Evolutionary conservation across 768 basidiomycete genomes (phyloP).

Genomic region (Chiua virens): DNA sequence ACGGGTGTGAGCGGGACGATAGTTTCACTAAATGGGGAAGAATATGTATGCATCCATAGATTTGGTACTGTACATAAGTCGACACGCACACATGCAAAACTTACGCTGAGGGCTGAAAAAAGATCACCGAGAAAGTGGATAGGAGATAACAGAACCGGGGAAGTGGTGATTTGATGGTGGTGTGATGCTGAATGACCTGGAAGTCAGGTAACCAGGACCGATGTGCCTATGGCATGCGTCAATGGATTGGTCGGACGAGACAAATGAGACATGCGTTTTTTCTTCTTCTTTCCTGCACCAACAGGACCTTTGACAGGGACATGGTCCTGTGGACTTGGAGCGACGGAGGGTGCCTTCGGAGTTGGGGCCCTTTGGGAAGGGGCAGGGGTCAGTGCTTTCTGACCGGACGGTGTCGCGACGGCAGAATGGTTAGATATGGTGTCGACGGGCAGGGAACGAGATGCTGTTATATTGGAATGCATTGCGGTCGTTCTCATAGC

Average conservation of each 20-base stretch:
- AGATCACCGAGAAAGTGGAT: neutral
- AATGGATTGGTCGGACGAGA: conserved; percentile 1
- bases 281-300: conserved; percentile 68
- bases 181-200: no score
- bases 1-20: conserved; percentile 61
- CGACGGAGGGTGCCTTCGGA: conserved; percentile 33
- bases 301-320: conserved; percentile 44
- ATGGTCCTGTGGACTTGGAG: conserved; percentile 45
- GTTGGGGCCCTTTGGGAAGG: conserved; percentile 32
- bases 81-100: neutral
- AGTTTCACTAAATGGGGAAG: neutral
- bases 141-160: neutral
- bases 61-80: conserved; percentile 2
- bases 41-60: neutral
- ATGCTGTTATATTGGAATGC: conserved; percentile 59
- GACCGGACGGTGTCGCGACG: conserved; percentile 20
- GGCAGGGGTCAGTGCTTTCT: conserved; percentile 35
- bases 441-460: conserved; percentile 34
- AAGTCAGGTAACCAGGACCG: conserved; percentile 21
- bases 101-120: neutral
- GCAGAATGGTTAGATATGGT: conserved; percentile 28
- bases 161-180: no score
- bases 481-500: conserved; percentile 80
- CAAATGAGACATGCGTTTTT: conserved; percentile 55
- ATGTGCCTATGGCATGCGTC: conserved; percentile 21